Conservation (phyloP, 192 early-diverging fungal genomes). For the Anaeromyces robustus region DNA sequence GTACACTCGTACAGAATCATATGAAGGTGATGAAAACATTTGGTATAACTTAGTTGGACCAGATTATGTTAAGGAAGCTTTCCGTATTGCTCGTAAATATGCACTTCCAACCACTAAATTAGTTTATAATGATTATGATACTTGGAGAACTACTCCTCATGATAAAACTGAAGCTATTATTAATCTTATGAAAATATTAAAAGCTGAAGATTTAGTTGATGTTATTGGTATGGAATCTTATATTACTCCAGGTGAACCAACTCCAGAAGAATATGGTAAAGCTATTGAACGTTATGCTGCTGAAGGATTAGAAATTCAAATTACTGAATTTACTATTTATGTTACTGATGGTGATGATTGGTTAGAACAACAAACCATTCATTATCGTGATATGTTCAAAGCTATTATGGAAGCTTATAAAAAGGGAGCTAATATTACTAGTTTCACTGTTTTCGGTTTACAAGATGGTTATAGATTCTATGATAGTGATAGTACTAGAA, state of each 20-base stretch:
- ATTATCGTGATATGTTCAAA: too few relatives aligned
- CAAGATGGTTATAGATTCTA: too few relatives aligned
- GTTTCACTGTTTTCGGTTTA: too few relatives aligned
- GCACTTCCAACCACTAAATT: not conserved
- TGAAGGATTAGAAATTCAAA: not conserved
- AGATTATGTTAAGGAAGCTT: not conserved
- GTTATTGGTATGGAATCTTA: not conserved
- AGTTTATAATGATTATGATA: not conserved
- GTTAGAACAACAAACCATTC: not conserved
- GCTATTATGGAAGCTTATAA: too few relatives aligned
- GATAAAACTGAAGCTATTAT: not conserved
- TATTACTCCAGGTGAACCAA: not conserved
- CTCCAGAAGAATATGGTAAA: not conserved
- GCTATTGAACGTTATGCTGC: not conserved
- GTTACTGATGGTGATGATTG: not conserved
- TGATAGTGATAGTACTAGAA: too few relatives aligned
- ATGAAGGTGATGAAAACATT: too few relatives aligned
- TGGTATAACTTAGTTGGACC: too few relatives aligned
- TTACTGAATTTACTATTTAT: not conserved
- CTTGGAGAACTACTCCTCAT: not conserved
- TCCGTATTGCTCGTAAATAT: not conserved
- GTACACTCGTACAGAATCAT: too few relatives aligned
- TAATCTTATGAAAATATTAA: not conserved
- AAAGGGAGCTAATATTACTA: too few relatives aligned
- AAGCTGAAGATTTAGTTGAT: not conserved